A percentile compares a stretch with the other conserved stretches of the same genome.
Evolutionary conservation across 257 asterid species (phyloP).

Genomic region (Gentiana dahurica): DNA sequence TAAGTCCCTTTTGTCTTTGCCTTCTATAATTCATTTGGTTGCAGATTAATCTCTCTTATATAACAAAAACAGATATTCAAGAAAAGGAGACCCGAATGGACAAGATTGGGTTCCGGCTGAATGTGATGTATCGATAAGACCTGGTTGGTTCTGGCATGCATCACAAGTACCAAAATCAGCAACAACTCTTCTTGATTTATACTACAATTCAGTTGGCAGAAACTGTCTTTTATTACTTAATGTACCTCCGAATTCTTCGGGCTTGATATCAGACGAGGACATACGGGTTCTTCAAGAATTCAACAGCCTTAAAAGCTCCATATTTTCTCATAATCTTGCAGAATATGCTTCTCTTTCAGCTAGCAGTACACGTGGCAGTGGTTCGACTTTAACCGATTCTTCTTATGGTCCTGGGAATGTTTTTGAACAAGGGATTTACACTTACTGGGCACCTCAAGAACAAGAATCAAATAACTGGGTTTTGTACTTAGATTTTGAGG

Average conservation of each 20-base stretch:
- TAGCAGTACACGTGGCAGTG: slow-evolving; percentile 58
- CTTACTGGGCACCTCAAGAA: slow-evolving; percentile 78
- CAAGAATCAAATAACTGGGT: slow-evolving; percentile 28
- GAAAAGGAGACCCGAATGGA: slow-evolving; percentile 74
- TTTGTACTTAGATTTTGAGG: slow-evolving; percentile 33
- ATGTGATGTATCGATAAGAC: slow-evolving; percentile 86
- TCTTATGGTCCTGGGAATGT: slow-evolving; percentile 37
- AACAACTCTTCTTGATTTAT: slow-evolving; percentile 66
- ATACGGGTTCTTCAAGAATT: slow-evolving; percentile 69
- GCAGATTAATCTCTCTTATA: too few relatives aligned
- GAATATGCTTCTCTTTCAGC: slow-evolving; percentile 44
- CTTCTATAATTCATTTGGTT: neutral
- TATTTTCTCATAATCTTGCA: slow-evolving; percentile 61
- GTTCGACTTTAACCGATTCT: slow-evolving; percentile 6
- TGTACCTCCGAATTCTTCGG: slow-evolving; percentile 91
- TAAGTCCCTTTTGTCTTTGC: slow-evolving; percentile 26
- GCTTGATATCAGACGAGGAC: slow-evolving; percentile 81
- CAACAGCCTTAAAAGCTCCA: slow-evolving; percentile 40
- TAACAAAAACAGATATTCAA: slow-evolving; percentile 36
- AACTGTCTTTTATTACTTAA: slow-evolving; percentile 78
- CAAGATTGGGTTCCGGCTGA: slow-evolving; percentile 94
- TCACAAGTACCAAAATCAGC: slow-evolving; percentile 80
- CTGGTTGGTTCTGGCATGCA: slow-evolving; percentile 97
- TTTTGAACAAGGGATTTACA: slow-evolving; percentile 47
- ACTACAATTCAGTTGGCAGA: slow-evolving; percentile 84